Conservation (phyloP, 1,284 basidiomycete genomes). For the Naganishia sp. region DNA sequence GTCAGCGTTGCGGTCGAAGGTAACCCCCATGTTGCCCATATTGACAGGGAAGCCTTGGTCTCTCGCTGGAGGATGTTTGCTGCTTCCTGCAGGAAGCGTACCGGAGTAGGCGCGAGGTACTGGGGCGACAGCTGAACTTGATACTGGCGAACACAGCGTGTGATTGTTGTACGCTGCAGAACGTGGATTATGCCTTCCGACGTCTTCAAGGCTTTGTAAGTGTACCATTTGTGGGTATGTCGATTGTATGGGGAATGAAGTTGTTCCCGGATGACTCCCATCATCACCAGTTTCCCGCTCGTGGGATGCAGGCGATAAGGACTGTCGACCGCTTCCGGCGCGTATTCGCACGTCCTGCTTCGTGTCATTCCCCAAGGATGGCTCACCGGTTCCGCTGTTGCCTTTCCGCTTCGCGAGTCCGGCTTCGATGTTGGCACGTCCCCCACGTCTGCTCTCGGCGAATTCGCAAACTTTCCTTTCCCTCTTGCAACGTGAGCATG, state of each 20-base stretch:
- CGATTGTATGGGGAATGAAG: too few relatives aligned
- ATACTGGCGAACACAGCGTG: background rate
- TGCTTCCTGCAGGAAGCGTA: background rate
- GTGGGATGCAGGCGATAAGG: too few relatives aligned
- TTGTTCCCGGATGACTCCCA: too few relatives aligned
- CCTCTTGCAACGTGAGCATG: slow-evolving; percentile 55
- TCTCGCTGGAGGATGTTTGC: background rate
- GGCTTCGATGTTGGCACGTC: slow-evolving; percentile 42
- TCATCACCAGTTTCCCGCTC: too few relatives aligned
- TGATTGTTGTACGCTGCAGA: background rate
- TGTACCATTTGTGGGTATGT: too few relatives aligned
- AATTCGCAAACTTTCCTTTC: slow-evolving; percentile 56
- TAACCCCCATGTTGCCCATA: background rate
- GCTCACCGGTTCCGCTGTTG: background rate
- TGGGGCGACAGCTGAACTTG: background rate
- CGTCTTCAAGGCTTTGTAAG: too few relatives aligned
- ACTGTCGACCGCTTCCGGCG: too few relatives aligned
- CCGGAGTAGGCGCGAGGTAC: background rate
- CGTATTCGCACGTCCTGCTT: too few relatives aligned
- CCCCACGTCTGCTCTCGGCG: slow-evolving; percentile 47
- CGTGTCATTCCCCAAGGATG: too few relatives aligned
- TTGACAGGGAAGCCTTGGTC: slow-evolving; percentile 10
- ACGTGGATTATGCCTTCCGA: too few relatives aligned
- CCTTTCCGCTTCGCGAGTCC: slow-evolving; percentile 12
- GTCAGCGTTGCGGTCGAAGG: slow-evolving; percentile 5